A percentile compares a stretch with the other conserved stretches of the same genome.
phyloP scores from a whole-genome alignment of 306 rosid genomes.

The Cajanus cajan region DNA sequence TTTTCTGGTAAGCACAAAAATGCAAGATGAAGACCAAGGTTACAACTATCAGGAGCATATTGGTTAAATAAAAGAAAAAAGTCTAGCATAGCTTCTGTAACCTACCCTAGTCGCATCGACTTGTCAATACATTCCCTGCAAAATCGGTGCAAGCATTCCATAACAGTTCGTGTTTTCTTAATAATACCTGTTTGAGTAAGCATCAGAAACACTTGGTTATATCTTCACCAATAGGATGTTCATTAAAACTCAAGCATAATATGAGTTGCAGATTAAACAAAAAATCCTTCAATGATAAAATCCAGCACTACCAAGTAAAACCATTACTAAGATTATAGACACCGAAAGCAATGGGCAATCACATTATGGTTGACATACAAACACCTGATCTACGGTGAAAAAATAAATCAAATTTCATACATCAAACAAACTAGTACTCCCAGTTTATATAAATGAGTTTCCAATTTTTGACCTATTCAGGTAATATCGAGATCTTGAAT shows the following conservation, averaged over 20 bases:
- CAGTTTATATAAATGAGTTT: not conserved
- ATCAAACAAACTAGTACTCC: not conserved
- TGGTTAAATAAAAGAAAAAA: conserved; percentile 14
- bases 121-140: conserved; percentile 99
- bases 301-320: conserved; percentile 9
- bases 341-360: not conserved
- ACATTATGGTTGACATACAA: not conserved
- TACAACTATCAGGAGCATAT: conserved; percentile 19
- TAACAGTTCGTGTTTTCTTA: conserved; percentile 92
- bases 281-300: conserved; percentile 1
- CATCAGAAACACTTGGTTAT: conserved; percentile 7
- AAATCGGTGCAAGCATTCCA: conserved; percentile 98
- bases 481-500: conserved; percentile 1
- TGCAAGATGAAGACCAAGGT: conserved; percentile 2
- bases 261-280: conserved; percentile 5
- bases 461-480: not conserved
- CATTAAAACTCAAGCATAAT: not conserved
- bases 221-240: conserved; percentile 9
- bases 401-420: not conserved
- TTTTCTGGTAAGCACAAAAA: conserved; percentile 21
- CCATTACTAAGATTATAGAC: not conserved
- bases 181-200: conserved; percentile 62
- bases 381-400: not conserved
- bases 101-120: conserved; percentile 92
- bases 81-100: conserved; percentile 19